Base-by-base conservation (phyloP, 345 rosid genomes). In the Salix purpurea region DNA sequence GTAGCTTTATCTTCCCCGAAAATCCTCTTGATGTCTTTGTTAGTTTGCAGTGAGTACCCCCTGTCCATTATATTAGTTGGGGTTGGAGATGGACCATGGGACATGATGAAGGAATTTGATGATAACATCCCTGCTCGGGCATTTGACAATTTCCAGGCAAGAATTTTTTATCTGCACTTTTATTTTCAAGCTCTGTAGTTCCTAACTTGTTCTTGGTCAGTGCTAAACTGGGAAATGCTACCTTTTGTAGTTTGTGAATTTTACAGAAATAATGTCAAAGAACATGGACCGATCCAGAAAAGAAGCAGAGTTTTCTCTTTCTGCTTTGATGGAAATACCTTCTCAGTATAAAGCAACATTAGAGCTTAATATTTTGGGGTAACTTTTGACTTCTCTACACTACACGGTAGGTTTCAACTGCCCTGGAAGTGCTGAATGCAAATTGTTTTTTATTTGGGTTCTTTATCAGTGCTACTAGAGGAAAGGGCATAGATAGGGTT, bases 61-160 rank as follows among this genome's bases (percentile, higher is more conserved):
- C 76, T 96, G 60, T 94, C 98, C 61, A 92, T 96, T 56, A 82
- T 96, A 70, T 84, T 94, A 77, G 97, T 96, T 1, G 99, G 99
- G 73, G 98, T 94, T 1, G 99, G 99, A 36, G 99, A 96, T 85
- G 99, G 99, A 37, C 99, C 99, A 18, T 96, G 99, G 99, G 98
- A 96, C 83, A 96, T 88, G 89, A 96, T 96, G 99, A 84, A 84
- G 74, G 96, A 96, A 80, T 96, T 96, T 70, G 98, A 94, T 42
- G 98, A 96, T 78, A 96, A 96, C 80, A 96, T 96, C 39, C 99
- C 97, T 61, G 78, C 97, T 60, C 85, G 99, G 79, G 97, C 89
- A 24, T 94, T 96, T 56, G 98, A 96, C 74, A 94, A 96, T 88
- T 96, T 96, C 86, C 99, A 96, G 95, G 99, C 87, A 72, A 80